phyloP scores from a whole-genome alignment of 2,329 filamentous ascomycete genomes.

The Neofusicoccum parvum region DNA sequence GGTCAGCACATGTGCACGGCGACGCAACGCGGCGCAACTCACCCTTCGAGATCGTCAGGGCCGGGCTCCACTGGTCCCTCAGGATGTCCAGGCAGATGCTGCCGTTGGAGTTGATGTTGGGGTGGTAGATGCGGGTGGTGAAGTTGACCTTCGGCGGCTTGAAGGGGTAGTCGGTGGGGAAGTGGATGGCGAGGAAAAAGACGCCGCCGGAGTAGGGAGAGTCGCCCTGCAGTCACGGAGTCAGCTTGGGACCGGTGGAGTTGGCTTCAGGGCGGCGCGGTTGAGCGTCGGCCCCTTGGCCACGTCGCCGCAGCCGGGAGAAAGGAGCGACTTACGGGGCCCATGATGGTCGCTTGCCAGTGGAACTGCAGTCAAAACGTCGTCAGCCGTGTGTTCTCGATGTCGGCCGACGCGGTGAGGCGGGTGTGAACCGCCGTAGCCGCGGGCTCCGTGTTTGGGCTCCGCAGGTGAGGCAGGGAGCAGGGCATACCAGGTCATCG shows the following conservation, averaged over 20 bases:
- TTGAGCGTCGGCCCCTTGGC: conserved; percentile 15
- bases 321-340: conserved; percentile 72
- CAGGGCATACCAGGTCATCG: conserved; percentile 87
- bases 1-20: conserved; percentile 27
- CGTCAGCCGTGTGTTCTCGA: conserved; percentile 11
- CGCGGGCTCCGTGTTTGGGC: conserved; percentile 27
- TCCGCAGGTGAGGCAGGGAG: conserved; percentile 24
- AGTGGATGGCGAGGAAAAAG: conserved; percentile 98
- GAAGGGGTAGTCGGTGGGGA: conserved; percentile 99
- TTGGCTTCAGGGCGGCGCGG: conserved; percentile 12
- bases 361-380: conserved; percentile 70
- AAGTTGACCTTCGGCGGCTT: conserved; percentile 99
- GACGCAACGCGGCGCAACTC: conserved; percentile 30
- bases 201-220: conserved; percentile 98
- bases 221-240: conserved; percentile 65
- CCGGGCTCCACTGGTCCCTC: conserved; percentile 98
- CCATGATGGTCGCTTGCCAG: conserved; percentile 99
- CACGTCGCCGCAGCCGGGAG: conserved; percentile 23
- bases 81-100: conserved; percentile 99
- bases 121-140: conserved; percentile 99
- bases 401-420: not conserved
- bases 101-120: conserved; percentile 99
- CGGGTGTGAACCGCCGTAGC: conserved; percentile 32
- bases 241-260: conserved; percentile 32
- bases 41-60: conserved; percentile 99